A percentile compares a stretch with the other conserved stretches of the same genome.
Evolutionary conservation across 2,329 filamentous ascomycete species (phyloP).

Genomic region (Pleurostoma richardsiae): DNA sequence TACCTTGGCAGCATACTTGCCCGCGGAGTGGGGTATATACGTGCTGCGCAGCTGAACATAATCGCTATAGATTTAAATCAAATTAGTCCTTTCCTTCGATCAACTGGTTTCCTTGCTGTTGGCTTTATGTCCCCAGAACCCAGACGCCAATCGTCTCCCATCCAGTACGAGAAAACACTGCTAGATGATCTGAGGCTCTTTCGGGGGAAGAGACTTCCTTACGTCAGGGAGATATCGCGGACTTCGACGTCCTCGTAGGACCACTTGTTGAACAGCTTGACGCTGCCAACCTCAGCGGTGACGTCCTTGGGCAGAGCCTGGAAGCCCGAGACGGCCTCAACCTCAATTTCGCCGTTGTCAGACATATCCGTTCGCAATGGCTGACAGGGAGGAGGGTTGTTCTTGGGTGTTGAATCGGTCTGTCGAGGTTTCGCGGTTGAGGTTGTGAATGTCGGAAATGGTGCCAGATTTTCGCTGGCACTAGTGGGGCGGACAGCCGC

Average conservation of each 20-base stretch:
- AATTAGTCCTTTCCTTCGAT: slow-evolving; percentile 4
- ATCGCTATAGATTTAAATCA: slow-evolving; percentile 58
- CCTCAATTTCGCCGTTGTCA: slow-evolving; percentile 91
- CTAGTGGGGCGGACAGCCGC: background rate
- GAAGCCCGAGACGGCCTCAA: slow-evolving; percentile 71
- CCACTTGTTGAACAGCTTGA: slow-evolving; percentile 98
- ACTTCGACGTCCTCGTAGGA: slow-evolving; percentile 99
- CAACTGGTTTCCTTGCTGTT: background rate
- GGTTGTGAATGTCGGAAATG: no score
- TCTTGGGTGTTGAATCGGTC: no score
- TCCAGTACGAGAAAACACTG: no score
- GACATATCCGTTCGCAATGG: slow-evolving; percentile 65
- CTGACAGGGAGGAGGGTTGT: slow-evolving; percentile 16
- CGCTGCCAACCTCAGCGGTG: slow-evolving; percentile 78
- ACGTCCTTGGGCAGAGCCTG: slow-evolving; percentile 91
- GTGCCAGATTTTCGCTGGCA: no score
- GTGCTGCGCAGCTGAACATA: slow-evolving; percentile 99
- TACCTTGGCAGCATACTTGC: slow-evolving; percentile 97
- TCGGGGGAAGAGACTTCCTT: slow-evolving; percentile 38
- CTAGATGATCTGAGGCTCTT: no score
- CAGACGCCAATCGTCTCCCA: no score
- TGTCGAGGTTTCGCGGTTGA: no score
- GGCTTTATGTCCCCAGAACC: no score
- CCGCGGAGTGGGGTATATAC: slow-evolving; percentile 98
- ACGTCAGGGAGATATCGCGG: slow-evolving; percentile 99